Percentiles rank a stretch among this genome's conserved stretches.
Conservation (phyloP, 176 grass and related monocot genomes). For the Pharus latifolius region DNA sequence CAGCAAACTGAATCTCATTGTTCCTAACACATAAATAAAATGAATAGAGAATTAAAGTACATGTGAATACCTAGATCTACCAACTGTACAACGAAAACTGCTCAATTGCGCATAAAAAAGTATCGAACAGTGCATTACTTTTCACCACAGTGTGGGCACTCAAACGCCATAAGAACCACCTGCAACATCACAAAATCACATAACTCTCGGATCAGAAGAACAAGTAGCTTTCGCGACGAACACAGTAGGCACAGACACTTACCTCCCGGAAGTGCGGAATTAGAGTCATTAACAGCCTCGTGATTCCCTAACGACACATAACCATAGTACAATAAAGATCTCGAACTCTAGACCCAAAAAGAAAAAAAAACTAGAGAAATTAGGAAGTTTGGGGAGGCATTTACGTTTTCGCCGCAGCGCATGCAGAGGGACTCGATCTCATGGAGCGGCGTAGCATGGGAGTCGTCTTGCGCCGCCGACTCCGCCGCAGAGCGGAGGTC, state of each 20-base stretch:
- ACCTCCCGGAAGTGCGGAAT: constrained; percentile 98
- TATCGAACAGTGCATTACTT: constrained; percentile 25
- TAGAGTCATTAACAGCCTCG: constrained; percentile 63
- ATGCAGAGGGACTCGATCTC: constrained; percentile 95
- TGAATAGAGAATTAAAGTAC: no score
- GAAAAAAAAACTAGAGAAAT: background rate
- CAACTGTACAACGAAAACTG: background rate
- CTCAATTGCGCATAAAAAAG: background rate
- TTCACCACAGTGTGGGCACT: constrained; percentile 80
- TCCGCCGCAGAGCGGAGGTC: constrained; percentile 71
- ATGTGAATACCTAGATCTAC: background rate
- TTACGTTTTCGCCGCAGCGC: constrained; percentile 86
- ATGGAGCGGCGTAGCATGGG: constrained; percentile 50
- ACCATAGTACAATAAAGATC: background rate
- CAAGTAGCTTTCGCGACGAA: background rate
- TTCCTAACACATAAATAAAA: constrained; percentile 40
- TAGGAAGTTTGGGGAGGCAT: background rate
- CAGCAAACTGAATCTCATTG: constrained; percentile 93
- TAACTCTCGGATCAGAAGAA: background rate
- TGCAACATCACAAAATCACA: constrained; percentile 27
- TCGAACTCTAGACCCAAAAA: background rate
- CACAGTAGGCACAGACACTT: background rate
- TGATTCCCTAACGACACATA: constrained; percentile 50
- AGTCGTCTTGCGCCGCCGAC: constrained; percentile 29
- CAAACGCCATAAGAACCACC: constrained; percentile 93